phyloP scores from a whole-genome alignment of 352 stramenopile species.

The Phytophthora syringae region DNA sequence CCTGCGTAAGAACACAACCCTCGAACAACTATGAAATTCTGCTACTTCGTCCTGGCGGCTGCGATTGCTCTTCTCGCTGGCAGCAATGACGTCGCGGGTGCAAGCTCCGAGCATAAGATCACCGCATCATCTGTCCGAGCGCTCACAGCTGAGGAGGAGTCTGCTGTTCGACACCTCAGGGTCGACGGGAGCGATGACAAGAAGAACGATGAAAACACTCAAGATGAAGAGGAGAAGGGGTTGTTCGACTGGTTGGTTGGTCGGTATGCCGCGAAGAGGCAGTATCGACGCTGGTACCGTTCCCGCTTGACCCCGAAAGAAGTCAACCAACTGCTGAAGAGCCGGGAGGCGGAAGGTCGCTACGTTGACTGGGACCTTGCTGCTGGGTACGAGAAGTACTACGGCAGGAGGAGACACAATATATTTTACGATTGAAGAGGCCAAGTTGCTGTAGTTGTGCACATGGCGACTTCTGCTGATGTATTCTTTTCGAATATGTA shows the following conservation, averaged over 20 bases:
- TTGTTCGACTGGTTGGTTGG: constrained; percentile 5
- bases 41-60: neutral
- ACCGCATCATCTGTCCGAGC: neutral
- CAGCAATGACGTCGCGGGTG: neutral
- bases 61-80: neutral
- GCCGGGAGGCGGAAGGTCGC: constrained; percentile 1
- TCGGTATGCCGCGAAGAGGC: neutral
- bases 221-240: neutral
- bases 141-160: neutral
- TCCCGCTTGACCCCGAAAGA: neutral
- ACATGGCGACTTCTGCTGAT: no score
- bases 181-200: neutral
- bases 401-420: neutral
- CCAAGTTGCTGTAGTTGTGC: no score
- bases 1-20: neutral
- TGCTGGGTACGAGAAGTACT: neutral
- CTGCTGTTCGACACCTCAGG: neutral
- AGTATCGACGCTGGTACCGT: constrained; percentile 2
- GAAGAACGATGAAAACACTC: neutral
- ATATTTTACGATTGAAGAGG: neutral
- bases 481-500: no score
- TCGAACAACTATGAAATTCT: neutral
- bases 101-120: neutral
- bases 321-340: neutral
- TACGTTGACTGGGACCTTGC: constrained; percentile 8